Base-by-base conservation (phyloP, 2,329 filamentous ascomycete species). In the Coniochaeta sp. region DNA sequence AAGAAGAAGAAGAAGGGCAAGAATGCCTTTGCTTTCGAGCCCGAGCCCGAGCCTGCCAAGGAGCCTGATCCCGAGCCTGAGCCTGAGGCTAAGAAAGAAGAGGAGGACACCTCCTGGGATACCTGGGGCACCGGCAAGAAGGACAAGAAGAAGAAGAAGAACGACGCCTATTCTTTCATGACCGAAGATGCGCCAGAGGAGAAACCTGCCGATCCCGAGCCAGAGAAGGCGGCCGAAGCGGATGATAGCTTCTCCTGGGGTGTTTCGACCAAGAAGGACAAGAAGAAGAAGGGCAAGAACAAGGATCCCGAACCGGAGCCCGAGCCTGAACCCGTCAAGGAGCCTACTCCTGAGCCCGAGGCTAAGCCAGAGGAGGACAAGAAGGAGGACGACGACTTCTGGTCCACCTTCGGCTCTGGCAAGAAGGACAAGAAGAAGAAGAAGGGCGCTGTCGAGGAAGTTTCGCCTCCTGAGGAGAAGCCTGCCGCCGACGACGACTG, bases 341-440 rank as follows among this genome's bases (percentile, higher is more conserved):
- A n/a, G n/a, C n/a, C n/a, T n/a, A n/a, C n/a, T n/a, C 71, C 75
- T 55, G 72, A 75, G 52, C 68, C 71, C 13, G 67, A 48, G 8
- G 16, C 46, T 26, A 28, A 46, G 51, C 47, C 51, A 9, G 51
- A 49, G 5, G 47, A 33, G 9, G 64, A 18, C 63, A 66, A 53
- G 45, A 35, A 55, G 56, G 50, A 33, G 16, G 59, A 58, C 22
- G 61, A 64, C 33, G 60, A 65, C 51, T 61, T 62, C 33, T 68
- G 64, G 65, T 42, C 38, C 12, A 65, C 60, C 26, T 56, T 61
- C 46, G 51, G 54, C 52, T 63, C 65, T 30, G 60, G 61, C 42
- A 59, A 59, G 61, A 60, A 58, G 52, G 63, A 55, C 20, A 61
- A 62, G 57, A 81, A 78, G 62, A 80, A 71, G 49, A 68, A 67